phyloP scores from a whole-genome alignment of 2,329 filamentous ascomycete species.

The Sporothrix protearum region DNA sequence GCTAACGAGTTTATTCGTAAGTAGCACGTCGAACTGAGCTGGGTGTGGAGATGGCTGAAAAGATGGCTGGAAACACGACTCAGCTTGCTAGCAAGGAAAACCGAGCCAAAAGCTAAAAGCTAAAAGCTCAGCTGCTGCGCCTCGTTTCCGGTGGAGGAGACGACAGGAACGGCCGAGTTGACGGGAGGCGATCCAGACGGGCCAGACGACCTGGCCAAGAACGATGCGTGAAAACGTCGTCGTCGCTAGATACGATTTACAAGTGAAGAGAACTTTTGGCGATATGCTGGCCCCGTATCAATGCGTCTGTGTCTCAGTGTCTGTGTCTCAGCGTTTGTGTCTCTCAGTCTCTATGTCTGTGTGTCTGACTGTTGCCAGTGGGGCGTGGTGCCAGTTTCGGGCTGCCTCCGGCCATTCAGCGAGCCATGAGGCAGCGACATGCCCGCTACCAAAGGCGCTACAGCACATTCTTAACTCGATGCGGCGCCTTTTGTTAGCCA shows the following conservation, averaged over 20 bases:
- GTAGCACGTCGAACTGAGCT: too few species aligned
- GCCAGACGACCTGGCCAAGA: background rate
- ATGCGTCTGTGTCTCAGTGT: too few species aligned
- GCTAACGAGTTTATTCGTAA: constrained; percentile 11
- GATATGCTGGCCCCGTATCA: too few species aligned
- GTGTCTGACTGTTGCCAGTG: constrained; percentile 18
- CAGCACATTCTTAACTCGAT: background rate
- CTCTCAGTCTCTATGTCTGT: background rate
- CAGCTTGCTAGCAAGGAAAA: background rate
- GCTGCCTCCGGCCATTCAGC: background rate
- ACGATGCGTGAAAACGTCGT: background rate
- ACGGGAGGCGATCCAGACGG: background rate
- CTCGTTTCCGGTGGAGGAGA: constrained; percentile 13
- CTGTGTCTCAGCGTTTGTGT: too few species aligned
- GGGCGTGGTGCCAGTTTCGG: background rate
- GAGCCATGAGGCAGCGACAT: background rate
- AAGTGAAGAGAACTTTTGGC: too few species aligned
- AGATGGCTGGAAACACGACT: constrained; percentile 1
- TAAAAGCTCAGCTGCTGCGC: constrained; percentile 20
- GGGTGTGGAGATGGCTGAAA: constrained; percentile 15
- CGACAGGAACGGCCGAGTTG: background rate
- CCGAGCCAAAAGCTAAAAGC: background rate
- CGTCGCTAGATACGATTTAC: too few species aligned
- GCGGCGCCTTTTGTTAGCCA: background rate
- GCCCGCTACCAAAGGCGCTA: background rate